These are phyloP conservation scores for Corylus heterophylla DNA, from an alignment of 306 rosid genomes.

Conservation along the genomic window DNA sequence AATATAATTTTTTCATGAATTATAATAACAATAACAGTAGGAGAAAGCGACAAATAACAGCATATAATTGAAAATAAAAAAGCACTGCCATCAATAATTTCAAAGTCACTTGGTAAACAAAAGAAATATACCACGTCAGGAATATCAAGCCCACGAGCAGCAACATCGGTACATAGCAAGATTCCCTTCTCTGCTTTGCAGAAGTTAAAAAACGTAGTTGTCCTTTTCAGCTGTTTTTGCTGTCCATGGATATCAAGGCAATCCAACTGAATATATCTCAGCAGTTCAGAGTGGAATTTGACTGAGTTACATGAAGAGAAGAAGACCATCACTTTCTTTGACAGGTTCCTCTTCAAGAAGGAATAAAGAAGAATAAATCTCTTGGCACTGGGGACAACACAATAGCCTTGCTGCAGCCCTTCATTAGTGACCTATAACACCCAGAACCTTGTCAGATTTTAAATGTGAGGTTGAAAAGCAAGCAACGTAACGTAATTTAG, in stretches of 20 bases:
- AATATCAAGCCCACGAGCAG: constrained; percentile 15
- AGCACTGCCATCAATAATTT: too few species aligned
- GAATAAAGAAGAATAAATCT: constrained; percentile 83
- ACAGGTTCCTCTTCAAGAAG: constrained; percentile 68
- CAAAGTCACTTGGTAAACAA: not conserved
- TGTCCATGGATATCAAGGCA: constrained; percentile 92
- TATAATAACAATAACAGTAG: too few species aligned
- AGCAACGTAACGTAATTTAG: not conserved
- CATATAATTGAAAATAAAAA: too few species aligned
- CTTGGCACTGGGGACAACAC: constrained; percentile 77
- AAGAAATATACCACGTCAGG: constrained; percentile 3
- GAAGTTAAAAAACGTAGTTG: constrained; percentile 59
- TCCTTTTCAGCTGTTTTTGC: constrained; percentile 87
- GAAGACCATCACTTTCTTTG: constrained; percentile 95
- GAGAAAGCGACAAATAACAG: too few species aligned
- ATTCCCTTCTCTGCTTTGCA: constrained; percentile 90
- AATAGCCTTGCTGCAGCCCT: constrained; percentile 95
- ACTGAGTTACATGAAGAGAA: constrained; percentile 96
- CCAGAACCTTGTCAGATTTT: constrained; percentile 28
- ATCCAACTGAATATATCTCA: constrained; percentile 62
- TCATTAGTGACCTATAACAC: constrained; percentile 80
- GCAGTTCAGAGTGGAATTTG: constrained; percentile 84
- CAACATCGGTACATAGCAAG: constrained; percentile 92
- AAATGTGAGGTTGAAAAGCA: constrained; percentile 11
- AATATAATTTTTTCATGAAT: too few species aligned